Base-by-base conservation (phyloP, 208 protist genomes). In the Acanthamoeba triangularis region DNA sequence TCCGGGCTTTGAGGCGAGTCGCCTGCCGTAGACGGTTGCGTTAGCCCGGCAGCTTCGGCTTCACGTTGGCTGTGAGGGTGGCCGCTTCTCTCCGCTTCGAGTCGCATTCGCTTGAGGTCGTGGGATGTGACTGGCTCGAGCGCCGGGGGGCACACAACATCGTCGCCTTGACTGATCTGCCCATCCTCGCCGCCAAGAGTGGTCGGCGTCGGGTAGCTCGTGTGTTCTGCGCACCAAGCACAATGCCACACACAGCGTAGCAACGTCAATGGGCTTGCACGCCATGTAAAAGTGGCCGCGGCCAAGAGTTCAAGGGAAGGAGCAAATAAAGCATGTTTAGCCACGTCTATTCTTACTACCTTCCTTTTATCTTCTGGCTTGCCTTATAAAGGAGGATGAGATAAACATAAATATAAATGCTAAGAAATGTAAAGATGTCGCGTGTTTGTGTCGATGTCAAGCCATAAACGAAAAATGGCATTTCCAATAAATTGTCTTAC, bases 141-240 rank as follows among this genome's bases (percentile, higher is more conserved):
- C 13, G 78, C 78, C 14, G 78, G 25, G 6, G 78, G 78, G 49
- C 49, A 63, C 28, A 87, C 78, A 16, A 61, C 49, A 30, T 87
- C 78, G 52, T 87, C 78, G 78, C 78, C 78, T 37, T 63, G 6
- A 4, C 49, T 47, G 6, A 87, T 87, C 47, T 87, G 78, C 2
- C 78, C 78, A 41, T 54, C 33, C 25, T 87, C 78, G 23, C 78
- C 78, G 11, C 78, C 78, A 14, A 87, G 52, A 6, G 78, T 87
- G 78, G 18, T 41, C 47, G 30, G 78, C 10, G 49, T 87, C 47
- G 78, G 78, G 16, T 87, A 87, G 78, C 78, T 87, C n/a, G 78
- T 87, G 52, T 87, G 78, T 33, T 87, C 78, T 87, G 78, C 28
- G 11, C 13, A 85, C 25, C 2, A 54, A 63, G 56, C 56, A 28